Conservation (phyloP, 768 basidiomycete genomes). For the Cyclocybe cylindracea region DNA sequence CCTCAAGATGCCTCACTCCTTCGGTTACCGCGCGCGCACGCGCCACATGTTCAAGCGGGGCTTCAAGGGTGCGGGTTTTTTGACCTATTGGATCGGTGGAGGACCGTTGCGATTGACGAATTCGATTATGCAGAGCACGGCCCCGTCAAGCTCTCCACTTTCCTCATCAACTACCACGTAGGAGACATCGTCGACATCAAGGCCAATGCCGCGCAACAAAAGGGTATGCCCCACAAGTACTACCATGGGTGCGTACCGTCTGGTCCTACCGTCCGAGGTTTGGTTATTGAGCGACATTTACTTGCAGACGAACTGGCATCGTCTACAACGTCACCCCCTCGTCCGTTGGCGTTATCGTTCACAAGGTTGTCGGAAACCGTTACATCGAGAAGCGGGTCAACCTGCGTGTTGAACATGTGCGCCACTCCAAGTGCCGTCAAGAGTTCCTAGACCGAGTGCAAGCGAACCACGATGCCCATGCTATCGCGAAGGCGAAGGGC, state of each 20-base stretch:
- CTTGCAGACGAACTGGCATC: constrained; percentile 88
- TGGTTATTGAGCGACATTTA: background rate
- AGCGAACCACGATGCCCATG: constrained; percentile 82
- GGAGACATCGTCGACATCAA: constrained; percentile 99
- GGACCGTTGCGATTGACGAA: constrained; percentile 9
- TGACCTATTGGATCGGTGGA: constrained; percentile 4
- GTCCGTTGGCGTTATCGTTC: constrained; percentile 94
- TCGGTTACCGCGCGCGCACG: constrained; percentile 99
- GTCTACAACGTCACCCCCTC: constrained; percentile 97
- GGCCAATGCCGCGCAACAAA: constrained; percentile 98
- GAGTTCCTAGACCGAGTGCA: constrained; percentile 98
- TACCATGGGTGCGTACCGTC: constrained; percentile 81
- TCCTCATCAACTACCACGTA: constrained; percentile 88
- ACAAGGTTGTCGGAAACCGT: constrained; percentile 98
- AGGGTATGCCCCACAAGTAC: constrained; percentile 99
- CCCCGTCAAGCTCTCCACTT: constrained; percentile 87
- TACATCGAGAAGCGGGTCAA: constrained; percentile 99
- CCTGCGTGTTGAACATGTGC: constrained; percentile 93
- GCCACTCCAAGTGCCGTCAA: constrained; percentile 95
- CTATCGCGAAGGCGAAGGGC: constrained; percentile 87
- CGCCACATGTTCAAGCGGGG: constrained; percentile 99
- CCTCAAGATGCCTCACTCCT: constrained; percentile 98
- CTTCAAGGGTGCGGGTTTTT: constrained; percentile 81
- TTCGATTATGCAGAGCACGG: constrained; percentile 72
- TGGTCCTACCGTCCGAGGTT: background rate